Evolutionary conservation across 1,139 yeast species (phyloP).

Genomic region (Suhomyces yuchorum): DNA sequence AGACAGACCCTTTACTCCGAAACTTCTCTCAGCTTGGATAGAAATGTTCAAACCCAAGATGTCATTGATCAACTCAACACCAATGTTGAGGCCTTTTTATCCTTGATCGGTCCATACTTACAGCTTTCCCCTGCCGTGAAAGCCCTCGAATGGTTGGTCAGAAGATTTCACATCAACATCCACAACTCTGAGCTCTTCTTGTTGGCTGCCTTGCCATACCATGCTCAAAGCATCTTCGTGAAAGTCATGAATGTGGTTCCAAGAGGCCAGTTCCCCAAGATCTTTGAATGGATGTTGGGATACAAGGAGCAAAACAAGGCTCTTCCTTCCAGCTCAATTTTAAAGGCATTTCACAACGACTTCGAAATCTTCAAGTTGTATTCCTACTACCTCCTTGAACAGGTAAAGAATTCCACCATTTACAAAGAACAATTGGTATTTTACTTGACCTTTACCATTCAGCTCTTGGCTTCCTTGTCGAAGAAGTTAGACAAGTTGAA

Average conservation of each 20-base stretch:
- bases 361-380: constrained; percentile 67
- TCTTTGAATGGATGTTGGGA: constrained; percentile 70
- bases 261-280: constrained; percentile 63
- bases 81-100: constrained; percentile 73
- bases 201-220: constrained; percentile 76
- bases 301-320: constrained; percentile 64
- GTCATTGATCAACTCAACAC: constrained; percentile 71
- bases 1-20: constrained; percentile 76
- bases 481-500: constrained; percentile 33
- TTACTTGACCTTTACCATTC: constrained; percentile 74
- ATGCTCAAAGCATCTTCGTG: constrained; percentile 68
- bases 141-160: constrained; percentile 92
- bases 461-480: constrained; percentile 46
- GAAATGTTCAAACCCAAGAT: constrained; percentile 76
- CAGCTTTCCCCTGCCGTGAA: constrained; percentile 72
- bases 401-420: constrained; percentile 55
- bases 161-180: constrained; percentile 86
- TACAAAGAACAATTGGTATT: constrained; percentile 77
- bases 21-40: constrained; percentile 74
- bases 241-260: constrained; percentile 74
- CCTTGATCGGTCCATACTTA: constrained; percentile 75
- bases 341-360: constrained; percentile 72
- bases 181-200: constrained; percentile 75
- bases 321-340: constrained; percentile 70
- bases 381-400: constrained; percentile 57